A percentile compares a stretch with the other conserved stretches of the same genome.
These are phyloP conservation scores for Raphanus sativus DNA, from an alignment of 345 rosid species.

Conservation along the genomic window DNA sequence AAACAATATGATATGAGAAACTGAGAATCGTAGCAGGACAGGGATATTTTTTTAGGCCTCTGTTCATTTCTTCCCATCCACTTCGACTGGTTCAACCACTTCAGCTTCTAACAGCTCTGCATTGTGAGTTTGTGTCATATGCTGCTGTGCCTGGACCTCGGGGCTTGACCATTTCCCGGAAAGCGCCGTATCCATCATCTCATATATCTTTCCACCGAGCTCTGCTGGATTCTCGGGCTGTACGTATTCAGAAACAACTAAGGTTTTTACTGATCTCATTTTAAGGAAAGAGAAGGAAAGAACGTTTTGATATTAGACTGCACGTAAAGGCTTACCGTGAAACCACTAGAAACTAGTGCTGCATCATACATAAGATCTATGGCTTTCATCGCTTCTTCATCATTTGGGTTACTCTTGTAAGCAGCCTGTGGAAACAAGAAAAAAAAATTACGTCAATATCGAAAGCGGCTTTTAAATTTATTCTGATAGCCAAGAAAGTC, in stretches of 20 bases:
- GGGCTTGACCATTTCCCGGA: conserved; percentile 75
- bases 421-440: conserved; percentile 59
- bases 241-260: not conserved
- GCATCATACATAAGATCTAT: conserved; percentile 88
- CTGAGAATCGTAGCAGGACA: not conserved
- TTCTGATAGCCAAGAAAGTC: not conserved
- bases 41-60: not conserved
- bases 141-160: conserved; percentile 34
- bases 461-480: not conserved
- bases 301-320: not conserved
- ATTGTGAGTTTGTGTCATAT: conserved; percentile 26
- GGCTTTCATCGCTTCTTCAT: conserved; percentile 77
- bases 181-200: conserved; percentile 88
- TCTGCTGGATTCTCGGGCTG: conserved; percentile 97
- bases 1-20: not conserved
- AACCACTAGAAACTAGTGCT: conserved; percentile 93
- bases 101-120: conserved; percentile 69
- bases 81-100: conserved; percentile 75
- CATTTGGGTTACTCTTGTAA: conserved; percentile 61
- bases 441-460: not conserved
- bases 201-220: conserved; percentile 95
- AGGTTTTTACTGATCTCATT: not conserved
- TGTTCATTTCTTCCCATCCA: conserved; percentile 60
- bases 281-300: not conserved
- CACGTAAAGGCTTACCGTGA: conserved; percentile 58